Percentiles rank a stretch among this genome's conserved stretches.
These are phyloP conservation scores for Chiua sp. DNA, from an alignment of 1,284 basidiomycete species.

Conservation along the genomic window DNA sequence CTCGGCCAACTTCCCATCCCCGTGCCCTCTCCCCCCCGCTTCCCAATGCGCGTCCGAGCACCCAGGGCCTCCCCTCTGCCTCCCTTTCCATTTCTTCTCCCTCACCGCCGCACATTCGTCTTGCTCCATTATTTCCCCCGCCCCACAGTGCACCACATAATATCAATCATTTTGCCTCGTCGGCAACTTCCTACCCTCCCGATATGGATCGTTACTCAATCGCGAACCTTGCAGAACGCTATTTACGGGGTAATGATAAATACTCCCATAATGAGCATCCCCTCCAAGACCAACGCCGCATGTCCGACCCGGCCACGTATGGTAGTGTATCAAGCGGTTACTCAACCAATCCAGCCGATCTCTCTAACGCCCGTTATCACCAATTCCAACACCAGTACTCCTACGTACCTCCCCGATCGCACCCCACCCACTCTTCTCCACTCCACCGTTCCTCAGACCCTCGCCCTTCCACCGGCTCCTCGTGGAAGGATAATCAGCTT, in stretches of 20 bases:
- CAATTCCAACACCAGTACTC: constrained; percentile 40
- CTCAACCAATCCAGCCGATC: constrained; percentile 31
- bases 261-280: constrained; percentile 41
- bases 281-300: constrained; percentile 59
- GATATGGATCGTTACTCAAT: constrained; percentile 46
- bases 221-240: constrained; percentile 39
- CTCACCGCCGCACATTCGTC: constrained; percentile 47
- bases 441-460: constrained; percentile 47
- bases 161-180: constrained; percentile 47
- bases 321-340: constrained; percentile 31
- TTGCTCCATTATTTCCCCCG: constrained; percentile 44
- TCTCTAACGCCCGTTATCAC: constrained; percentile 32
- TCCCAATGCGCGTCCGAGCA: not conserved
- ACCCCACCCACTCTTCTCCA: constrained; percentile 38
- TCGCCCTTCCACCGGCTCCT: constrained; percentile 44
- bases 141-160: constrained; percentile 50
- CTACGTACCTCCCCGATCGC: constrained; percentile 36
- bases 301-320: constrained; percentile 64
- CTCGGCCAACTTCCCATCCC: constrained; percentile 20
- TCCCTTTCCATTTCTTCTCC: constrained; percentile 43
- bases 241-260: constrained; percentile 45
- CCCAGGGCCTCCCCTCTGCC: constrained; percentile 20
- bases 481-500: constrained; percentile 38
- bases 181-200: constrained; percentile 42
- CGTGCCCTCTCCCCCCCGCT: constrained; percentile 9